Base-by-base conservation (phyloP, 495 filamentous ascomycete species). In the Collariella sp. region DNA sequence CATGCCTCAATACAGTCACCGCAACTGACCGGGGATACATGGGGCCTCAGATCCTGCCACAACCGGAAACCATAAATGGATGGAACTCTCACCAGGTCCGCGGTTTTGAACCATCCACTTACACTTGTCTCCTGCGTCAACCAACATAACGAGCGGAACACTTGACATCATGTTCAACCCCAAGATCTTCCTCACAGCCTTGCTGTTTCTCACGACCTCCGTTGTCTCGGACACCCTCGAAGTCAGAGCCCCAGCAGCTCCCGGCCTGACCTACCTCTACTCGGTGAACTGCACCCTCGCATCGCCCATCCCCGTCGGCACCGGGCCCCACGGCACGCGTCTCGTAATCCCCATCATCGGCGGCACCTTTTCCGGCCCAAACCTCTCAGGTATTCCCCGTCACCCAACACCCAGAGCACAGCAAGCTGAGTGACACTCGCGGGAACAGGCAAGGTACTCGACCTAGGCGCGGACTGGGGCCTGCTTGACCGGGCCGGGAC, bases 401-500 rank as follows among this genome's bases (percentile, higher is more conserved):
- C 13, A 0, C n/a, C n/a, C n/a, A n/a, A n/a, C n/a, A n/a, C n/a
- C n/a, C n/a, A 24, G 35, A 4, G 7, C 4, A 26, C 33, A n/a
- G 16, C 16, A n/a, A n/a, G 1, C 20, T 31, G 15, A 13, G 23
- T 5, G 43, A 31, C 12, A 50, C 49, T 47, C 11, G 46, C 22
- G 22, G 7, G 4, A 2, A 3, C 10, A 67, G 64, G 64, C 48
- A 67, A 59, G 22, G 54, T 67, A n/a, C 54, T 60, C 40, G 41
- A 62, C 40, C 62, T 67, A 22, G 64, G 64, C 29, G 64, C 64
- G 9, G 64, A 63, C 54, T 67, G 64, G 64, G 62, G 60, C 7
- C 51, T 67, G 4, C 24, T 53, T 34, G 62, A 65, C 60, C 24
- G 12, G 20, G 50, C 49, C 26, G 62, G 62, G 1, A 52, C 47